These are phyloP conservation scores for Penicillium freii DNA, from an alignment of 2,329 filamentous ascomycete genomes.

Conservation along the genomic window DNA sequence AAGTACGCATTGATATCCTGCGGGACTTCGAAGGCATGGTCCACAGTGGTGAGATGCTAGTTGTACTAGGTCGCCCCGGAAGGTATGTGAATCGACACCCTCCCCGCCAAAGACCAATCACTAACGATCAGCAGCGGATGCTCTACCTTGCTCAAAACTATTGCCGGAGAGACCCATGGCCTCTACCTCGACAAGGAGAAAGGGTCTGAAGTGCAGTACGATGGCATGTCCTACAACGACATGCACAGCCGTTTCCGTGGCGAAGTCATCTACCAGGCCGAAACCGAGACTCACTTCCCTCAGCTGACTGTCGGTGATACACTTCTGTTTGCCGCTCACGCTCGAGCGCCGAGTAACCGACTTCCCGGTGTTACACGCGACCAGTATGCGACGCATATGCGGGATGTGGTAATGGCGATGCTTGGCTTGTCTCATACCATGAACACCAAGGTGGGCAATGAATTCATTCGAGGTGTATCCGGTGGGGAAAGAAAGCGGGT, in stretches of 20 bases:
- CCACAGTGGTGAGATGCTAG: constrained; percentile 54
- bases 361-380: constrained; percentile 42
- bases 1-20: constrained; percentile 57
- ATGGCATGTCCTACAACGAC: constrained; percentile 61
- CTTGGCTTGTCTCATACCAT: constrained; percentile 56
- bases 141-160: constrained; percentile 79
- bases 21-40: constrained; percentile 63
- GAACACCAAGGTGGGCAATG: constrained; percentile 48
- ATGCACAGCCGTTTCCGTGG: constrained; percentile 78
- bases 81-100: constrained; percentile 27
- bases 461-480: constrained; percentile 59
- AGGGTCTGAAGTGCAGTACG: constrained; percentile 75
- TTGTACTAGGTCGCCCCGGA: constrained; percentile 53
- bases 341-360: constrained; percentile 49
- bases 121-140: constrained; percentile 49
- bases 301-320: constrained; percentile 74
- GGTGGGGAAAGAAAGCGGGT: constrained; percentile 61
- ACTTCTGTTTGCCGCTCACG: constrained; percentile 70
- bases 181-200: constrained; percentile 72
- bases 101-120: background rate
- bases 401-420: constrained; percentile 53
- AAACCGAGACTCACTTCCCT: constrained; percentile 79
- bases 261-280: constrained; percentile 81
- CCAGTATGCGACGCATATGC: constrained; percentile 48
- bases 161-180: constrained; percentile 79